Base-by-base conservation (phyloP, 306 rosid species). In the Fragaria ananassa region DNA sequence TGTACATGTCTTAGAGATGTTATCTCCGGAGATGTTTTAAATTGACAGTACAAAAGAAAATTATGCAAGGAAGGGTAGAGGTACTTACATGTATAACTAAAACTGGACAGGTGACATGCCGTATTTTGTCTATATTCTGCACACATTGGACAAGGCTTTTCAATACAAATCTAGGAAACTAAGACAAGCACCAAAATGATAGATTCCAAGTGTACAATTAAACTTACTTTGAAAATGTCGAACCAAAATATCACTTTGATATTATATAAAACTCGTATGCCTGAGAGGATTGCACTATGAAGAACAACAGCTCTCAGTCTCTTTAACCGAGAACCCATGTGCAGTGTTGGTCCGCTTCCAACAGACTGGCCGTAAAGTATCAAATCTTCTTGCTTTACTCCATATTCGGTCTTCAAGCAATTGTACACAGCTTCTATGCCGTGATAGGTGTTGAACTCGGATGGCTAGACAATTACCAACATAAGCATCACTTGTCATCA, bases 71-170 rank as follows among this genome's bases (percentile, higher is more conserved):
- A 31, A 72, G 80, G 80, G 71, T 73, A 71, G 51, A 63, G 58
- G 14, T 65, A 88, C 93, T 83, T 87, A 96, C 99, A 80, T 96
- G 99, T 81, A 96, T 96, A 80, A 96, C 99, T 78, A 96, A 84
- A 74, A 96, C 97, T 0, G 98, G 89, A 76, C 93, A 91, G 67
- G 57, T 81, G 82, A 96, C 99, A 74, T 86, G 82, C 79, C 91
- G 92, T 76, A 96, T 96, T 82, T 92, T 96, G 86, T 96, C 99
- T 81, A 96, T 85, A 74, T 96, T 96, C 99, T 96, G 99, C 75
- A 83, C 86, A 46, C 5, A 42, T 3, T 18, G 68, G 63, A 51
- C 69, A 81, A 54, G 27, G 68, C 76, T 77, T 85, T 71, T 87
- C 78, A 88, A 65, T 29, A 78, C 68, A 78, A 83, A 65, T 61